Base-by-base conservation (phyloP, 768 basidiomycete genomes). In the Pleurotus sapidus region DNA sequence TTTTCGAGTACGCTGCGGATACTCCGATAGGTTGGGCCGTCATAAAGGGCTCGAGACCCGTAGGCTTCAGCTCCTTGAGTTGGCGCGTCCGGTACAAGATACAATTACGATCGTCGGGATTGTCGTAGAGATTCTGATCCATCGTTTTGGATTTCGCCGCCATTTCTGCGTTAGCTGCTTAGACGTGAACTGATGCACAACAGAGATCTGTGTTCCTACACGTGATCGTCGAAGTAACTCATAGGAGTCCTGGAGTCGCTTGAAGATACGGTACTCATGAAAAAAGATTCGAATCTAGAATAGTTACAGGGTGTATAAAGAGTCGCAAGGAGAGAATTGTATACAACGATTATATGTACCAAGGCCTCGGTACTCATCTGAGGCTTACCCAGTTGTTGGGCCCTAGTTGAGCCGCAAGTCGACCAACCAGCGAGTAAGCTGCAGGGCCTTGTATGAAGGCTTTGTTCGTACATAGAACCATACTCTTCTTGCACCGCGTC, bases 401-500 rank as follows among this genome's bases (percentile, higher is more conserved):
- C 0, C 74, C 77, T 56, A 75, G 64, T 59, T 71, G 63, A 53
- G 74, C 61, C 24, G 69, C 71, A 61, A 84, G 65, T 17, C 72
- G 60, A 5, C 80, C 81, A 59, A 79, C 78, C 57, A 84, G 65
- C 34, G 77, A 77, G 5, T 66, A 61, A n/a, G 71, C 67, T 51
- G 82, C 90, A 64, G 69, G 64, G 6, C 79, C 78, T n/a, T 65
- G 62, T 42, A 93, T 72, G 65, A 93, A 93, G n/a, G 72, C 71
- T 60, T 74, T 73, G 63, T 77, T 89, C 18, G 86, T 77, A 54
- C 87, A 75, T 62, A 94, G 87, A 57, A 85, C 83, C 90, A 93
- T 93, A 27, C 84, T 87, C 50, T 71, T 76, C 68, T 88, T 88
- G 77, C 87, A 91, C 34, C 92, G 82, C 46, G 85, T 87, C 6